Evolutionary conservation across 1,284 basidiomycete species (phyloP), one percentile per base, ranked within the genome.

Genomic region (Moniliella sp.): DNA sequence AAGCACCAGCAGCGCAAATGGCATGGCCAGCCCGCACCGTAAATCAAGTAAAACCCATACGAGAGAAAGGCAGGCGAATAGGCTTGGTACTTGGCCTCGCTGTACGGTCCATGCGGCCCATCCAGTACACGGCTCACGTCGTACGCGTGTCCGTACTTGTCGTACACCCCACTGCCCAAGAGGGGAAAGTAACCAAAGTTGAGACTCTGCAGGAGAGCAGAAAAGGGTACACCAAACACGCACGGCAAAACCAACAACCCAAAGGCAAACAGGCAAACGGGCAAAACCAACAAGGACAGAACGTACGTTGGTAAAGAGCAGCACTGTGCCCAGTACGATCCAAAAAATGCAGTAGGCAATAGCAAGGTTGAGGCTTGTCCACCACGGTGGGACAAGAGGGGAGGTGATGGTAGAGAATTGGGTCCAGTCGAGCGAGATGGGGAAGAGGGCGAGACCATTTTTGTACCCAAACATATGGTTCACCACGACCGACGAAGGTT

Each of bases 391-490:
- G 7, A 23, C 8, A 7, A n/a, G 7, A 7, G 21, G 21, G 7
- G 21, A 23, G n/a, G 21, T n/a, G 37, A 45, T 48, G 13, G 45
- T 27, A 13, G 35, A 36, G 35, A 46, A 42, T 36, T 48, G 42
- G 14, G 41, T 40, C 47, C 47, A 52, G 39, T 55, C 51, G 10
- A 52, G 48, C 19, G 50, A 50, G 19, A 50, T 28, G 4, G 42
- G 39, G 23, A 48, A 35, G 11, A 54, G 38, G 18, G 46, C 49
- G 10, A 54, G 35, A 27, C 47, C 51, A 12, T 37, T 33, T 14
- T 31, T 34, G 10, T 43, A 45, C 5, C 53, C 53, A 18, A 54
- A 42, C 12, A 55, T 40, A 31, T 54, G 53, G 33, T 54, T 54
- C 36, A 57, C 36, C 5, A 37, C 34, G 5, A 50, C 42, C n/a